phyloP scores from a whole-genome alignment of 768 basidiomycete genomes.

The Russula brevipes region DNA sequence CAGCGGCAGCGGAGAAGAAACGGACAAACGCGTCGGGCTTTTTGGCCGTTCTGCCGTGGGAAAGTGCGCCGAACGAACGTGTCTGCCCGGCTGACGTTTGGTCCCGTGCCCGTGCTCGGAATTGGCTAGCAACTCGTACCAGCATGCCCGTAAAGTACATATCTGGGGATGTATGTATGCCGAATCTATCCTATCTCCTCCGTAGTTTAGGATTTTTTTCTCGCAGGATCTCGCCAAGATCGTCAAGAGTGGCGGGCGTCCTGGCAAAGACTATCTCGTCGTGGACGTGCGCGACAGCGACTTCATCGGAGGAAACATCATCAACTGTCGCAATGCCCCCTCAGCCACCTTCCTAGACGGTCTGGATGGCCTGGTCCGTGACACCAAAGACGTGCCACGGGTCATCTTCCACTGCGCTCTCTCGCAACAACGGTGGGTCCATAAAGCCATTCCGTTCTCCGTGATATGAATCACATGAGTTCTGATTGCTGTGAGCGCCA shows the following conservation, averaged over 20 bases:
- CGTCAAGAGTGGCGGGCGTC: constrained; percentile 59
- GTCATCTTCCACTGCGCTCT: constrained; percentile 76
- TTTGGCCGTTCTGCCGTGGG: not conserved
- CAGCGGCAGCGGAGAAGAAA: constrained; percentile 26
- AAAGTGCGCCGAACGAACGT: not conserved
- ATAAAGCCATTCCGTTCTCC: not conserved
- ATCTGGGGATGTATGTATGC: constrained; percentile 35
- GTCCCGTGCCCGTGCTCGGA: not conserved
- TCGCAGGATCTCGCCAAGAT: constrained; percentile 61
- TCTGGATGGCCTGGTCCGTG: constrained; percentile 54
- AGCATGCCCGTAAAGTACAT: constrained; percentile 37
- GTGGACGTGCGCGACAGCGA: constrained; percentile 87
- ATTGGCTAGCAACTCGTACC: too few species aligned
- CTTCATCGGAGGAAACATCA: constrained; percentile 74
- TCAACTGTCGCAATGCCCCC: constrained; percentile 55
- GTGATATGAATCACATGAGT: not conserved
- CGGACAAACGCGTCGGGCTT: not conserved
- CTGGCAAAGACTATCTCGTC: constrained; percentile 63
- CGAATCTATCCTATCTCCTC: not conserved
- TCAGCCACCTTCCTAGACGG: constrained; percentile 52
- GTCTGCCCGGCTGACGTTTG: not conserved
- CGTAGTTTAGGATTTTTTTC: not conserved
- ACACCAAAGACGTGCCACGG: constrained; percentile 54
- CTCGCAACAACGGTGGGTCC: constrained; percentile 67
- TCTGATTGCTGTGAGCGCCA: constrained; percentile 1